These are phyloP conservation scores for Scytalidium sp. DNA, from an alignment of 2,329 filamentous ascomycete species.

Conservation along the genomic window DNA sequence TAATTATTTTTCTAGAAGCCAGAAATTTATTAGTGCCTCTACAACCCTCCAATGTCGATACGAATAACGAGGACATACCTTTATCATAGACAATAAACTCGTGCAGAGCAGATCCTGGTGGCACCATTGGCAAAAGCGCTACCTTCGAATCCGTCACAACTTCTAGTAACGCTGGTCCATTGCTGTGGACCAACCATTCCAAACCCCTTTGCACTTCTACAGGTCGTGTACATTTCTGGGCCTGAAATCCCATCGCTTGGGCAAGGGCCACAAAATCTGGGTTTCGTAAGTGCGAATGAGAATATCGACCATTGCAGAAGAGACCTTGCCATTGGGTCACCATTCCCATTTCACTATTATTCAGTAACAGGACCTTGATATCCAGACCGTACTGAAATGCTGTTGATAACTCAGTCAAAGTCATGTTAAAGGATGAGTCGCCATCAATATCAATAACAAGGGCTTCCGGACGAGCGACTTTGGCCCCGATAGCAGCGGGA, in stretches of 20 bases:
- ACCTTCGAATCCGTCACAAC: slow-evolving; percentile 89
- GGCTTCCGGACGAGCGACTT: slow-evolving; percentile 66
- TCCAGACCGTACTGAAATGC: slow-evolving; percentile 95
- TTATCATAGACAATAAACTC: too few species aligned
- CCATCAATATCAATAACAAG: slow-evolving; percentile 91
- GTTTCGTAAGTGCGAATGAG: slow-evolving; percentile 91
- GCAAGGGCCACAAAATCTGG: slow-evolving; percentile 94
- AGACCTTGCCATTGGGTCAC: slow-evolving; percentile 98
- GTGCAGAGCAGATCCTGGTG: slow-evolving; percentile 77
- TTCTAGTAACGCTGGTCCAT: slow-evolving; percentile 89
- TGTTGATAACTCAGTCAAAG: slow-evolving; percentile 88
- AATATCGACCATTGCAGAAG: slow-evolving; percentile 91
- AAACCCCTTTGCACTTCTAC: slow-evolving; percentile 75
- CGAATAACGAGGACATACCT: too few species aligned
- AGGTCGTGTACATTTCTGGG: slow-evolving; percentile 67
- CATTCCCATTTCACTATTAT: slow-evolving; percentile 99
- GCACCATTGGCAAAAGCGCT: slow-evolving; percentile 97
- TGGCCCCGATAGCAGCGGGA: slow-evolving; percentile 78
- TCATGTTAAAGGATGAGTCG: slow-evolving; percentile 99
- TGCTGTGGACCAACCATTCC: slow-evolving; percentile 82
- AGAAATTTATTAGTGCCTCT: too few species aligned
- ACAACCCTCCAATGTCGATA: too few species aligned
- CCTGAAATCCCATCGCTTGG: slow-evolving; percentile 85
- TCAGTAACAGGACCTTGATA: slow-evolving; percentile 89
- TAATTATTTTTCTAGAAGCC: too few species aligned